Evolutionary conservation across 2,329 filamentous ascomycete species (phyloP).

Genomic region (Harringtonia lauricola): DNA sequence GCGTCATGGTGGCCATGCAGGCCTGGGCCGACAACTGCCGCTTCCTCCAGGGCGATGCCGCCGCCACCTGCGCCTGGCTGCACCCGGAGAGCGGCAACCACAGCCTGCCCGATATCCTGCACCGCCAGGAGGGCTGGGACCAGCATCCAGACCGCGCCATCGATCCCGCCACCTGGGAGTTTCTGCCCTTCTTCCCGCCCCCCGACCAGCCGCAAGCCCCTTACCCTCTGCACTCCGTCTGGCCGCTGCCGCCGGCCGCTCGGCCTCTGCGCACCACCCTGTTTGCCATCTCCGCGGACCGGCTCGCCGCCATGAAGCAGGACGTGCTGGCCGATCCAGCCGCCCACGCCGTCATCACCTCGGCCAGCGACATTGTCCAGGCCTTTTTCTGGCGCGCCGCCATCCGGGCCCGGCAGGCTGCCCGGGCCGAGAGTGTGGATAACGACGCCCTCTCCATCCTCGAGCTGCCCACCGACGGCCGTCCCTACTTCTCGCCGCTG

Average conservation of each 20-base stretch:
- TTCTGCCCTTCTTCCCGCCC: background rate
- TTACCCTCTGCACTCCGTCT: background rate
- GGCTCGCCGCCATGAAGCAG: background rate
- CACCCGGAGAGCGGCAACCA: constrained; percentile 4
- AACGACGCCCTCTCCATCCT: background rate
- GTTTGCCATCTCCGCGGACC: background rate
- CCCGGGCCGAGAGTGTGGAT: background rate
- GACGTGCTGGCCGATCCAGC: background rate
- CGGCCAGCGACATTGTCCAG: constrained; percentile 1
- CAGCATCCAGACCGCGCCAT: background rate
- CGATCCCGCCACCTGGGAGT: background rate
- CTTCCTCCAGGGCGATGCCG: background rate
- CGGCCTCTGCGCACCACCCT: background rate
- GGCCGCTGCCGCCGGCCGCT: background rate
- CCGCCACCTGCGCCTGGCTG: background rate
- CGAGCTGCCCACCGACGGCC: constrained; percentile 2
- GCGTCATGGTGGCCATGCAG: background rate
- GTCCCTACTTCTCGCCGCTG: background rate
- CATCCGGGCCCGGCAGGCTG: background rate
- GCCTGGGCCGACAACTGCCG: constrained; percentile 3
- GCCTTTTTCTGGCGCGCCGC: constrained; percentile 1
- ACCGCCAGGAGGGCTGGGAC: background rate
- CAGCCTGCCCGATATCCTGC: background rate
- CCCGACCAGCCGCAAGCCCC: background rate
- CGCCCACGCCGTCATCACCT: background rate